phyloP scores from a whole-genome alignment of 2,329 filamentous ascomycete genomes.

The Zalaria sp. region DNA sequence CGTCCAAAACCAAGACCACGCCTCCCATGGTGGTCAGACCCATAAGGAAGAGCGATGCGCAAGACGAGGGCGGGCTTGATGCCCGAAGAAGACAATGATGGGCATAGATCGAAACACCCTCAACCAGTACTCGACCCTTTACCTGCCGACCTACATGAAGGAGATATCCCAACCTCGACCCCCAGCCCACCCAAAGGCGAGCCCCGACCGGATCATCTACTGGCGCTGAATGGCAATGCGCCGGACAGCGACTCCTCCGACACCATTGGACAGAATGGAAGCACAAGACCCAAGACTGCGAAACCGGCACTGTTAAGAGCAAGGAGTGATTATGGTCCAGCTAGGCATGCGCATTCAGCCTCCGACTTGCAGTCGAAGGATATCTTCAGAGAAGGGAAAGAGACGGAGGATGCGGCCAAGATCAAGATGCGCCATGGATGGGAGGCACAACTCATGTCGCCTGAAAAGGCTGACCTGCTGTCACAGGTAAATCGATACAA shows the following conservation, averaged over 20 bases:
- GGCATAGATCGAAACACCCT: slow-evolving; percentile 12
- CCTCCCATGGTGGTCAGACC: background rate
- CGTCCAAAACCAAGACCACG: too few species aligned
- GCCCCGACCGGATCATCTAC: background rate
- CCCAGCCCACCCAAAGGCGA: background rate
- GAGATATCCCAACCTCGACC: background rate
- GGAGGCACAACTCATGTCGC: slow-evolving; percentile 81
- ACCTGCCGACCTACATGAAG: slow-evolving; percentile 5
- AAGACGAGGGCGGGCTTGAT: slow-evolving; percentile 8
- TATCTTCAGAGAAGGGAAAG: slow-evolving; percentile 14
- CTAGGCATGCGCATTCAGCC: slow-evolving; percentile 5
- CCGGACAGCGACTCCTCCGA: background rate
- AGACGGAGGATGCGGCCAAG: slow-evolving; percentile 15
- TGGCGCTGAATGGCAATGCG: background rate
- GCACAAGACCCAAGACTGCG: background rate
- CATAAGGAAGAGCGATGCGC: background rate
- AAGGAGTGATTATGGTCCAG: slow-evolving; percentile 38
- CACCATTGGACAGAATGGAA: background rate
- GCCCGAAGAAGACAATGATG: slow-evolving; percentile 10
- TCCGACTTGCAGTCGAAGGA: slow-evolving; percentile 1
- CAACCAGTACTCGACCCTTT: slow-evolving; percentile 11
- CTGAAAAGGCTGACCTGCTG: slow-evolving; percentile 74
- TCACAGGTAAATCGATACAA: slow-evolving; percentile 44
- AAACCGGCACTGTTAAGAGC: slow-evolving; percentile 31
- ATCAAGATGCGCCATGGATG: slow-evolving; percentile 64